These are phyloP conservation scores for Pisolithus microcarpus DNA, from an alignment of 768 basidiomycete genomes.

Conservation along the genomic window DNA sequence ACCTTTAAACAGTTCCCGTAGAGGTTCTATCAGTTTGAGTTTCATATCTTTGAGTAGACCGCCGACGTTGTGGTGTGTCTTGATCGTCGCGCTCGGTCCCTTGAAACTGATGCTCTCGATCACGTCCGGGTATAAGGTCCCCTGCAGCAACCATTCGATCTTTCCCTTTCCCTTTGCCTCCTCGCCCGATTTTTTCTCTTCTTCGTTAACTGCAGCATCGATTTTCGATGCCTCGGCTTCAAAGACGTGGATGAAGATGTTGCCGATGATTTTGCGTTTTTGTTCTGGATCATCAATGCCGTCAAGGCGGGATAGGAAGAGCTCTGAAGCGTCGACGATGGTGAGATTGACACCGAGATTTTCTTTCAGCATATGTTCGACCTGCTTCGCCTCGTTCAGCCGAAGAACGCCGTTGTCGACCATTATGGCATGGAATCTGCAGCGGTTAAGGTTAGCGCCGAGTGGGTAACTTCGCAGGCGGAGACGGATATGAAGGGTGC, in stretches of 20 bases:
- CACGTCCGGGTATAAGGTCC: constrained; percentile 97
- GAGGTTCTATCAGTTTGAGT: constrained; percentile 94
- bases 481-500: not conserved
- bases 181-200: constrained; percentile 55
- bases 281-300: constrained; percentile 93
- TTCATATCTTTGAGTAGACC: constrained; percentile 97
- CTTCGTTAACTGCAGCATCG: constrained; percentile 72
- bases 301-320: constrained; percentile 83
- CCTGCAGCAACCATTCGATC: constrained; percentile 96
- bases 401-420: constrained; percentile 98
- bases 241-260: constrained; percentile 97
- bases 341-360: constrained; percentile 95
- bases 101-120: constrained; percentile 99
- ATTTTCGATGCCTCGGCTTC: constrained; percentile 90
- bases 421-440: constrained; percentile 98
- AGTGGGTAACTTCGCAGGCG: not conserved
- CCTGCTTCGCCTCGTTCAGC: constrained; percentile 83
- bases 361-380: constrained; percentile 86
- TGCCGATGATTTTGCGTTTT: constrained; percentile 97
- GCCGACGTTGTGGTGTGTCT: constrained; percentile 99
- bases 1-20: constrained; percentile 99
- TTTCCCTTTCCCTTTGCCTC: constrained; percentile 67
- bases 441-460: not conserved
- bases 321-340: constrained; percentile 90
- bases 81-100: constrained; percentile 97